Conservation (phyloP, 2,329 filamentous ascomycete genomes). For the Didymella exigua region DNA sequence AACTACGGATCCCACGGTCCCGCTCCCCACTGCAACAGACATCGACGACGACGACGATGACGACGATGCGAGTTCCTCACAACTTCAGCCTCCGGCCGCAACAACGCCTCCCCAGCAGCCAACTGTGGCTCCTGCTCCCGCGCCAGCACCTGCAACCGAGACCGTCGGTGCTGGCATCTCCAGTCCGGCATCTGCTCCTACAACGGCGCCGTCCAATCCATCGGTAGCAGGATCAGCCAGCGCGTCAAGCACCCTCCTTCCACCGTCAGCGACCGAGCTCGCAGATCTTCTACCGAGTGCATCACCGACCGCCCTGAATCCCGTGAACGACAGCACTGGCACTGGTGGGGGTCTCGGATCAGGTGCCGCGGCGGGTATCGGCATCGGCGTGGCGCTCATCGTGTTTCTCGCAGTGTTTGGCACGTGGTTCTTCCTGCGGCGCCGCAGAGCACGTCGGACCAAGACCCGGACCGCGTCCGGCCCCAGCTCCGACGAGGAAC, state of each 20-base stretch:
- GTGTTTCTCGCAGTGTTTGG: conserved; percentile 19
- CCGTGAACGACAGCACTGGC: neutral
- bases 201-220: neutral
- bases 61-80: conserved; percentile 9
- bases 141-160: neutral
- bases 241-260: neutral
- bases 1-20: conserved; percentile 19
- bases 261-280: conserved; percentile 6
- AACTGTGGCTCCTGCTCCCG: neutral
- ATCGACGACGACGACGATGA: conserved; percentile 19
- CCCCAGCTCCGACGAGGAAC: conserved; percentile 23
- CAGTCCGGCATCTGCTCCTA: neutral
- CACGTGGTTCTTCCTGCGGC: conserved; percentile 21
- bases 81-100: conserved; percentile 3
- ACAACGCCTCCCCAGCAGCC: conserved; percentile 5
- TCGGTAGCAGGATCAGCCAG: neutral
- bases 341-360: conserved; percentile 5
- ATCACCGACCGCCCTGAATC: neutral
- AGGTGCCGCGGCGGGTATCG: conserved; percentile 25
- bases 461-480: conserved; percentile 1
- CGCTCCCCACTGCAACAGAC: conserved; percentile 15
- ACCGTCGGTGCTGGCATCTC: neutral
- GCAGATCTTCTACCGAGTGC: conserved; percentile 5
- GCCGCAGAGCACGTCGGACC: conserved; percentile 12
- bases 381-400: conserved; percentile 22